phyloP scores from a whole-genome alignment of 176 grass and related monocot genomes.

The Stipa capillata region DNA sequence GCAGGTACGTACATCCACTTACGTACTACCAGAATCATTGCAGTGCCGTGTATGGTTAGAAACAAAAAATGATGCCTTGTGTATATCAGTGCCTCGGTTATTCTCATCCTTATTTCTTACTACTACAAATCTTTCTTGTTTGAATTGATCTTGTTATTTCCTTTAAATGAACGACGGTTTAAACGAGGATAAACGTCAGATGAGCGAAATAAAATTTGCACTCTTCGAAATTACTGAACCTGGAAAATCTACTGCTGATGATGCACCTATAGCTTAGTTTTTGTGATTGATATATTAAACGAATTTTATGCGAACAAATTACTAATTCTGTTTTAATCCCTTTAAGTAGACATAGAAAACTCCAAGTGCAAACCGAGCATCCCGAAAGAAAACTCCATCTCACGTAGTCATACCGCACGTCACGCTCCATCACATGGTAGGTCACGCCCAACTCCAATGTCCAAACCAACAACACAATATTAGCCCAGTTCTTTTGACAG shows the following conservation, averaged over 20 bases:
- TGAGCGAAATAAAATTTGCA: not conserved
- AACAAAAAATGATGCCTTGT: not conserved
- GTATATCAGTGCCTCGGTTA: not conserved
- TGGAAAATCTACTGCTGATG: not conserved
- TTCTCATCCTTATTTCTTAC: not conserved
- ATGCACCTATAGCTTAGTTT: not conserved
- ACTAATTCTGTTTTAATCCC: too few species aligned
- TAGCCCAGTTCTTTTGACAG: too few species aligned
- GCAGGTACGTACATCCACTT: constrained; percentile 39
- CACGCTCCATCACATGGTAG: too few species aligned
- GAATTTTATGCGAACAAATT: not conserved
- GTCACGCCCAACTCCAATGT: too few species aligned
- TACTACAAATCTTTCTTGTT: not conserved
- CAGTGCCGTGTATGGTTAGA: not conserved
- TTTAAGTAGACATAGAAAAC: too few species aligned
- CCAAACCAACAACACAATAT: too few species aligned
- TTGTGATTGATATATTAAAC: not conserved
- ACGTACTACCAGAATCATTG: not conserved
- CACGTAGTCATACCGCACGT: too few species aligned
- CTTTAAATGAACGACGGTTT: too few species aligned
- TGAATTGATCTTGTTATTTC: not conserved
- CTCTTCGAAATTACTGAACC: not conserved
- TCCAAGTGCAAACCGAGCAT: too few species aligned
- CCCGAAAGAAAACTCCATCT: too few species aligned
- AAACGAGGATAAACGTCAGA: not conserved